phyloP scores from a whole-genome alignment of 129 eudicot genomes.

The Tagetes patula region DNA sequence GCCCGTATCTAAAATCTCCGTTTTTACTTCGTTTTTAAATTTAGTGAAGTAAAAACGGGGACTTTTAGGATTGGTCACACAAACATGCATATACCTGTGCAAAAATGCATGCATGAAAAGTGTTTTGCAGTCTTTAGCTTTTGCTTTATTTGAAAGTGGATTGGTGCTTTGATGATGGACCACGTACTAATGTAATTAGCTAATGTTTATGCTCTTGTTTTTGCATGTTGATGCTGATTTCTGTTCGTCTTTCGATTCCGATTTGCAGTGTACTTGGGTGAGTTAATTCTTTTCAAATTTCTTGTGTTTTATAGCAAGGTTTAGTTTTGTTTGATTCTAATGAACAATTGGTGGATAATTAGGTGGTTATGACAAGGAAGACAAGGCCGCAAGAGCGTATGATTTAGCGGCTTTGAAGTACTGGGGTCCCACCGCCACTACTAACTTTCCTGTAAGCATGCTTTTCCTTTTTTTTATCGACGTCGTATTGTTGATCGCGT shows the following conservation, averaged over 20 bases:
- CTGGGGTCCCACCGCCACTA: conserved; percentile 96
- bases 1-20: background rate
- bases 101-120: conserved; percentile 19
- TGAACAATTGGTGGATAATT: background rate
- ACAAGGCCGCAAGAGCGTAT: conserved; percentile 89
- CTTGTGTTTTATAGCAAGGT: background rate
- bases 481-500: background rate
- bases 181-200: conserved; percentile 8
- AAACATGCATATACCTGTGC: conserved; percentile 1
- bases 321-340: background rate
- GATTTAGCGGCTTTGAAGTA: conserved; percentile 93
- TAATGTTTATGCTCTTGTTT: conserved; percentile 28
- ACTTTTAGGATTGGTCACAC: background rate
- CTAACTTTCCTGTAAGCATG: conserved; percentile 80
- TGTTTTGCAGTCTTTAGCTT: conserved; percentile 33
- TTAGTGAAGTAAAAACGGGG: background rate
- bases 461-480: background rate
- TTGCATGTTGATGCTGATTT: conserved; percentile 27
- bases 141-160: conserved; percentile 32
- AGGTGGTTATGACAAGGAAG: conserved; percentile 99
- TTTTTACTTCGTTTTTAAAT: background rate
- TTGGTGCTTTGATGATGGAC: conserved; percentile 30
- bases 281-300: conserved; percentile 23
- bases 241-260: conserved; percentile 5
- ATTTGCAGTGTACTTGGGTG: conserved; percentile 73